phyloP scores from a whole-genome alignment of 805 yeast species.

The Nakazawaea anatomiae region DNA sequence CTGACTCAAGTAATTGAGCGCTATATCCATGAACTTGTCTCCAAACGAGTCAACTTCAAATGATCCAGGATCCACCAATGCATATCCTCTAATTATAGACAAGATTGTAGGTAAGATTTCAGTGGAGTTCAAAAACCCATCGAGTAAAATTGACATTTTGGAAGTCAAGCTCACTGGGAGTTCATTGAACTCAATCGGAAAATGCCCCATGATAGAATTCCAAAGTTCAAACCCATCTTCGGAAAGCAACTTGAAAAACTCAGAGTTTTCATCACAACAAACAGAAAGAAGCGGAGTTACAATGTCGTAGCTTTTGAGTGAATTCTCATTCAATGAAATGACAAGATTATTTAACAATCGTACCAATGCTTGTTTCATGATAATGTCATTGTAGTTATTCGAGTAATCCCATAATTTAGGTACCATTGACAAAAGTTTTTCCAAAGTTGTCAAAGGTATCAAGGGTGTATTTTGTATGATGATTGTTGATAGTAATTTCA shows the following conservation, averaged over 20 bases:
- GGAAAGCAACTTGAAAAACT: conserved; percentile 48
- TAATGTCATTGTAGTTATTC: conserved; percentile 33
- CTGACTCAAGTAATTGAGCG: conserved; percentile 47
- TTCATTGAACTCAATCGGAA: conserved; percentile 33
- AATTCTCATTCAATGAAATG: conserved; percentile 49
- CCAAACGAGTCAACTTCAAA: conserved; percentile 31
- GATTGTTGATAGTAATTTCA: conserved; percentile 61
- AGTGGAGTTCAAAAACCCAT: conserved; percentile 63
- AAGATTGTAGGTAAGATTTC: conserved; percentile 64
- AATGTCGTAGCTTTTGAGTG: conserved; percentile 41
- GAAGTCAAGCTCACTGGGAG: conserved; percentile 34
- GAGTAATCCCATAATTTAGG: conserved; percentile 75
- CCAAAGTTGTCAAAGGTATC: conserved; percentile 43
- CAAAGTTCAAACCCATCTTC: conserved; percentile 89
- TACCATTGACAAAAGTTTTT: conserved; percentile 46
- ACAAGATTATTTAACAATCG: conserved; percentile 55
- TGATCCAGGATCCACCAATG: conserved; percentile 39
- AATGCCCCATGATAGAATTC: conserved; percentile 61
- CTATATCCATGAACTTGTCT: conserved; percentile 36
- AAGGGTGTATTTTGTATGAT: conserved; percentile 62
- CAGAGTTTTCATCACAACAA: conserved; percentile 58
- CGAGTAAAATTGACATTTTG: conserved; percentile 44
- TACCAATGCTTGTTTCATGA: conserved; percentile 43
- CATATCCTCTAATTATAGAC: conserved; percentile 58
- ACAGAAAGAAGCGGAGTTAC: conserved; percentile 58